phyloP scores from a whole-genome alignment of 768 basidiomycete genomes.

The Crucibulum laeve region DNA sequence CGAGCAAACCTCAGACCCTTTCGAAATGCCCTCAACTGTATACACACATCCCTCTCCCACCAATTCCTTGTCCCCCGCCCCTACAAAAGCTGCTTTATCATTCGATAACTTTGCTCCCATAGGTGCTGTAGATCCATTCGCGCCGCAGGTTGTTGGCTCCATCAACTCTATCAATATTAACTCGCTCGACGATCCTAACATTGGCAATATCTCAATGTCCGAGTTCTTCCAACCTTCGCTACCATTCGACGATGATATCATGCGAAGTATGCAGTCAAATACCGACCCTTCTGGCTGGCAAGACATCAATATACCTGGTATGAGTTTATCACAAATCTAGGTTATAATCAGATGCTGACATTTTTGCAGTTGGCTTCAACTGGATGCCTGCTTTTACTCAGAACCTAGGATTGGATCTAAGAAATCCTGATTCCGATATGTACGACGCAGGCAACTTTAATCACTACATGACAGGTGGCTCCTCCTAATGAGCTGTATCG shows the following conservation, averaged over 20 bases:
- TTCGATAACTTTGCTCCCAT: slow-evolving; percentile 45
- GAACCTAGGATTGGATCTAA: slow-evolving; percentile 29
- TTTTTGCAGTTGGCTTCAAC: slow-evolving; percentile 23
- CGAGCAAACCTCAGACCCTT: slow-evolving; percentile 10
- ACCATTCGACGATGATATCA: slow-evolving; percentile 53
- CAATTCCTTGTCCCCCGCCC: slow-evolving; percentile 43
- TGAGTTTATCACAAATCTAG: slow-evolving; percentile 13
- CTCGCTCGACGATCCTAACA: slow-evolving; percentile 9
- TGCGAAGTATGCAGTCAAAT: slow-evolving; percentile 59
- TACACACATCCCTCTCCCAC: slow-evolving; percentile 33
- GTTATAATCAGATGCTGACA: not conserved
- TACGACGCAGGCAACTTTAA: no score
- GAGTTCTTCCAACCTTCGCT: slow-evolving; percentile 51
- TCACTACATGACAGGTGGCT: not conserved
- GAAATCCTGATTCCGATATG: not conserved
- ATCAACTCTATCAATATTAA: slow-evolving; percentile 12
- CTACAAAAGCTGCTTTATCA: slow-evolving; percentile 37
- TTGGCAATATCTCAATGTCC: slow-evolving; percentile 22
- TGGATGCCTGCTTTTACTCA: slow-evolving; percentile 39
- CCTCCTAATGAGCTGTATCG: not conserved
- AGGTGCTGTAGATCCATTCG: slow-evolving; percentile 39
- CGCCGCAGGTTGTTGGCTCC: slow-evolving; percentile 13
- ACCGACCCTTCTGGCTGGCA: slow-evolving; percentile 51
- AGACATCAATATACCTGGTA: slow-evolving; percentile 52
- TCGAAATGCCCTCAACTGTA: slow-evolving; percentile 19